phyloP scores from a whole-genome alignment of 108 stramenopile species.

The Seminavis robusta region DNA sequence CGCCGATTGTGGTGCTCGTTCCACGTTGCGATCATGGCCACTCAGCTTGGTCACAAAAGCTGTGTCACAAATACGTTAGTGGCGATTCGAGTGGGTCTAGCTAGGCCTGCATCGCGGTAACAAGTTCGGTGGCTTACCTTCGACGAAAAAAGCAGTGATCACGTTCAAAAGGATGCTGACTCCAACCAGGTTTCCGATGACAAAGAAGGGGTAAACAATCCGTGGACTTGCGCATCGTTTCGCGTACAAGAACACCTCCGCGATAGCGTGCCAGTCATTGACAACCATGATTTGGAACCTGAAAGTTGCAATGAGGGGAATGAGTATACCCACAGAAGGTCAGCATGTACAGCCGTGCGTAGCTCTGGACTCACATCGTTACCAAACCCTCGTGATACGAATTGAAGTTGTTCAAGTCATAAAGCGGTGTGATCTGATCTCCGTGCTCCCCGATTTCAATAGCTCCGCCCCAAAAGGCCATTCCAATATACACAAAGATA shows the following conservation, averaged over 20 bases:
- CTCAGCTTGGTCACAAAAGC: conserved; percentile 43
- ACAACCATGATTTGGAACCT: conserved; percentile 58
- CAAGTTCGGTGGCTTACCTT: conserved; percentile 21
- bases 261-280: conserved; percentile 66
- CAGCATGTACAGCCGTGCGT: no score
- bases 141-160: conserved; percentile 61
- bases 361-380: no score
- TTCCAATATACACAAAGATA: conserved; percentile 44
- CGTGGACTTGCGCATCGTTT: conserved; percentile 19
- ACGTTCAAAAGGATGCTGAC: conserved; percentile 52
- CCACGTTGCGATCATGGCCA: conserved; percentile 1
- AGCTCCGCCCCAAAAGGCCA: conserved; percentile 53
- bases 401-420: conserved; percentile 72
- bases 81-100: neutral
- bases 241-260: conserved; percentile 42
- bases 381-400: conserved; percentile 45
- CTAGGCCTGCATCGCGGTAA: neutral
- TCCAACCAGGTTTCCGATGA: conserved; percentile 27
- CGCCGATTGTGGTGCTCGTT: neutral
- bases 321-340: no score
- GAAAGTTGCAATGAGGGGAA: no score
- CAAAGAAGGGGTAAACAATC: conserved; percentile 57
- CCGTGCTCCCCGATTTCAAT: conserved; percentile 24
- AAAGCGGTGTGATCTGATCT: conserved; percentile 31
- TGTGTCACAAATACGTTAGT: neutral